Base-by-base conservation (phyloP, 75 land plant genomes). In the Ceratopteris richardii region DNA sequence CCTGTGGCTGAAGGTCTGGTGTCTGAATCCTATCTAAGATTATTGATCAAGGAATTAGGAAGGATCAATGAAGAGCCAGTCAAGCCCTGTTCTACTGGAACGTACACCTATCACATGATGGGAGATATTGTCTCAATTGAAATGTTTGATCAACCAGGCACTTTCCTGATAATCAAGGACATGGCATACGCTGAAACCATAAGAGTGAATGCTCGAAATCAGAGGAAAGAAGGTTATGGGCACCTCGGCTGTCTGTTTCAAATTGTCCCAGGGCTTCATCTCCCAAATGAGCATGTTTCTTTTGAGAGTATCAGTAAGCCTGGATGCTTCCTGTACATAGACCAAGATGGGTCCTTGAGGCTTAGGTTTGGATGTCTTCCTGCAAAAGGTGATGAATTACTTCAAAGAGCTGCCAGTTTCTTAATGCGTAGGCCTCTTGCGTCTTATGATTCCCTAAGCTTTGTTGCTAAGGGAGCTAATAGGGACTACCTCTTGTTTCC, bases 361-460 rank as follows among this genome's bases (percentile, higher is more conserved):
- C 42, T 77, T 47, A 66, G 61, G 46, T 65, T 80, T 7, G 57
- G 62, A 44, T 86, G 80, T 46, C 54, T 41, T 0, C 21, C 51
- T n/a, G 31, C 33, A 14, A 33, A 9, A 4, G 9, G 37, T 9
- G 79, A 71, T 48, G 68, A 10, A 1, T 56, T 33, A 12, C 81
- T 76, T 47, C 31, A 61, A 6, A 43, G 65, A 20, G 75, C 72
- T 27, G 59, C 78, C 1, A 91, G 86, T 31, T 91, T 86, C 67
- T 46, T 30, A 22, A 51, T 72, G 53, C 19, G 51, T 0, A 42
- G 31, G 16, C 94, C 89, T 10, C 13, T 68, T 7, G 83, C 86
- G 16, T 21, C 81, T 37, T 91, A 84, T 44, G 62, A 88, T 77
- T 88, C 88, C 7, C 61, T 91, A n/a, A 91, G 94, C 60, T 91